Evolutionary conservation across 1,284 basidiomycete genomes (phyloP), one percentile per base, ranked within the genome.

Genomic region (Cutaneotrichosporon dermatis): DNA sequence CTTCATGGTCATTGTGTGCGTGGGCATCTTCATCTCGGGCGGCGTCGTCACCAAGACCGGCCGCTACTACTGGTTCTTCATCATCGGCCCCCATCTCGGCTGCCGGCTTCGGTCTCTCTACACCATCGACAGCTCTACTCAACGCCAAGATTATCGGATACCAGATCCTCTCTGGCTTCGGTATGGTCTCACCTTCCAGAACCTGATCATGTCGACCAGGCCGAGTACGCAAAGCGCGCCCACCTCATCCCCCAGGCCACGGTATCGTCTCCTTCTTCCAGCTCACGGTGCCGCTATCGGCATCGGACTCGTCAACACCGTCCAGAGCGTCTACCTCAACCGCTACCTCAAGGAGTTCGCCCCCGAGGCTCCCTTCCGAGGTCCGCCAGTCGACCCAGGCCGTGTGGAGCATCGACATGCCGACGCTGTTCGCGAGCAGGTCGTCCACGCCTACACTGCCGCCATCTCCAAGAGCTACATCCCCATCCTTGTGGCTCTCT

Each of bases 51-150:
- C 72, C 25, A 69, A 66, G 42, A 69, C 66, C 3, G 80, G 79
- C 6, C 70, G 71, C 51, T 82, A 82, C 74, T 79, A 69, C 58
- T 73, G 69, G 3, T 79, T 77, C 66, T 65, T 82, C 44, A 55
- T 73, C 39, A 59, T 67, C 16, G 73, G 74, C 48, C 62, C 62
- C 57, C 34, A 61, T 81, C 51, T 62, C 75, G 16, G 73, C 72
- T n/a, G 63, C 80, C 65, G 82, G 81, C 37, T 73, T 75, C 11
- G 81, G 80, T 6, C 72, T 83, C 72, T 83, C 13, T 82, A 76
- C 74, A 81, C 81, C 6, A 60, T 82, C 62, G 65, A 69, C 42
- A 68, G 70, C 13, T 9, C 64, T 48, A 79, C 78, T 1, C 3
- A 69, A 66, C 57, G 64, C 72, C 43, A 72, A 71, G 37, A 58